Evolutionary conservation across 78 protist species (phyloP).

Genomic region (Speleostelium caveatum): DNA sequence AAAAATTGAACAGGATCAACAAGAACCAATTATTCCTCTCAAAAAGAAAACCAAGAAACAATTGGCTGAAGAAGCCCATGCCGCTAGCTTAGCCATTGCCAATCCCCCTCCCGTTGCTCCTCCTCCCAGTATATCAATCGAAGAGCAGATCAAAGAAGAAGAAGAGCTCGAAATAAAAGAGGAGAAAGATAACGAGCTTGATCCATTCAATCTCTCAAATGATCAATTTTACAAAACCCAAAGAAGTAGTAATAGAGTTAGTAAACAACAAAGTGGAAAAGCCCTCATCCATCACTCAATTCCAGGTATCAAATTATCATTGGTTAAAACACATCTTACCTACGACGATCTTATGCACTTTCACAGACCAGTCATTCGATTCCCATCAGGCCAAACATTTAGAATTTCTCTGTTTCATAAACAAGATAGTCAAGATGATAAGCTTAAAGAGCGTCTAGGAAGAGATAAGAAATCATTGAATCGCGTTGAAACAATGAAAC

Average conservation of each 20-base stretch:
- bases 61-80: constrained; percentile 8
- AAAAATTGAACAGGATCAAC: neutral
- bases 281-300: constrained; percentile 54
- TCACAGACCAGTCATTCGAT: constrained; percentile 45
- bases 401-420: constrained; percentile 33
- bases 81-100: constrained; percentile 28
- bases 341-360: constrained; percentile 18
- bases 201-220: constrained; percentile 80
- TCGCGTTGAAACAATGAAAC: constrained; percentile 15
- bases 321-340: constrained; percentile 61
- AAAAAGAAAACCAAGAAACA: constrained; percentile 35
- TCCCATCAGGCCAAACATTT: constrained; percentile 19
- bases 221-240: constrained; percentile 57
- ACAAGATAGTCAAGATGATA: constrained; percentile 16
- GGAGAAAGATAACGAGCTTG: constrained; percentile 35
- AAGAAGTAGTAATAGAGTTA: neutral
- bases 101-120: neutral
- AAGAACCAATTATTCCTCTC: neutral
- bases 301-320: constrained; percentile 70
- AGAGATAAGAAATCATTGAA: neutral
- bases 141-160: constrained; percentile 6
- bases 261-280: constrained; percentile 34
- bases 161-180: constrained; percentile 16
- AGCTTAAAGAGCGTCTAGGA: neutral
- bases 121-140: neutral